These are phyloP conservation scores for Neurospora tetraspora DNA, from an alignment of 495 filamentous ascomycete species.

Conservation along the genomic window DNA sequence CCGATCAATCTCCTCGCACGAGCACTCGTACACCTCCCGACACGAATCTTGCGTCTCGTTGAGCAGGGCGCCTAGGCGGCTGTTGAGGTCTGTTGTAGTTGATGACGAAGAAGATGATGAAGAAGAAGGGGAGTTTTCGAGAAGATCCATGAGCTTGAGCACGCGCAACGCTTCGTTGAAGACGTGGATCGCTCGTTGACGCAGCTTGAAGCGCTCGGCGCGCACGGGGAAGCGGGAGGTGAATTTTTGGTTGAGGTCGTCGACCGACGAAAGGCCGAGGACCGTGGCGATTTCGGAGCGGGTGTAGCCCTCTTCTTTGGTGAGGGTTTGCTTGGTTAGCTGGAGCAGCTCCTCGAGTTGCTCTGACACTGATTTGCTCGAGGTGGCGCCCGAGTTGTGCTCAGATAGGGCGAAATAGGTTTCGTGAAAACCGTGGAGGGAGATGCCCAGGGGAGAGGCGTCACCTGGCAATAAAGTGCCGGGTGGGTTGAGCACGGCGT, in stretches of 20 bases:
- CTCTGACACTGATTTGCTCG: slow-evolving; percentile 19
- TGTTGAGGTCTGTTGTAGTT: slow-evolving; percentile 41
- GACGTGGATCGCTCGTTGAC: slow-evolving; percentile 79
- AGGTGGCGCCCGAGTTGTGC: slow-evolving; percentile 12
- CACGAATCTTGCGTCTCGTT: slow-evolving; percentile 86
- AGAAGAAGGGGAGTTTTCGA: slow-evolving; percentile 33
- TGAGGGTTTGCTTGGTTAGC: slow-evolving; percentile 52
- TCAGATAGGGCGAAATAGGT: slow-evolving; percentile 47
- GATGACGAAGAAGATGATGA: slow-evolving; percentile 2
- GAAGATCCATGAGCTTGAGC: slow-evolving; percentile 64
- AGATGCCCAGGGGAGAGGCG: slow-evolving; percentile 72
- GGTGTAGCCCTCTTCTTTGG: slow-evolving; percentile 74
- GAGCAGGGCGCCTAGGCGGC: slow-evolving; percentile 69
- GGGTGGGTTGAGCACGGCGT: slow-evolving; percentile 41
- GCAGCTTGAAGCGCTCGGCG: slow-evolving; percentile 78
- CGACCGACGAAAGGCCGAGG: slow-evolving; percentile 50
- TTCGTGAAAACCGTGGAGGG: slow-evolving; percentile 77
- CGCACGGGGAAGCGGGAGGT: slow-evolving; percentile 80
- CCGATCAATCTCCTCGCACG: slow-evolving; percentile 78
- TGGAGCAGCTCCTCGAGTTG: slow-evolving; percentile 62
- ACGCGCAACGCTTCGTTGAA: slow-evolving; percentile 85
- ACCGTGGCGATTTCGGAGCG: slow-evolving; percentile 73
- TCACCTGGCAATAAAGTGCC: slow-evolving; percentile 63
- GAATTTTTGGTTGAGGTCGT: slow-evolving; percentile 62
- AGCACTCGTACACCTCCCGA: slow-evolving; percentile 77